phyloP scores from a whole-genome alignment of 2,329 filamentous ascomycete genomes.

The Colletotrichum shisoi region DNA sequence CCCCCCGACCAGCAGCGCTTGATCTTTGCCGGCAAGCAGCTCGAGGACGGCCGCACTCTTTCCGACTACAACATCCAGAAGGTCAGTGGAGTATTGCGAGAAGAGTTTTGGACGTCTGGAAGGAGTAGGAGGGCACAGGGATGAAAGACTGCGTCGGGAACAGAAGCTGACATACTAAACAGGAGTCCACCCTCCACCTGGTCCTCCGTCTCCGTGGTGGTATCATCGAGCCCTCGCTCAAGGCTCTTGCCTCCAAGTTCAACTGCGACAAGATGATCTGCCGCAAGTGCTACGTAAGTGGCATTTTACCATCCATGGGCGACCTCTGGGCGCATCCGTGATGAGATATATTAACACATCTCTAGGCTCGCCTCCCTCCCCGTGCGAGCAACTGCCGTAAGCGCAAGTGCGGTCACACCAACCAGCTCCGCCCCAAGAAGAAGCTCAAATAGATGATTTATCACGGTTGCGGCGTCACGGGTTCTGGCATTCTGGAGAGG shows the following conservation, averaged over 20 bases:
- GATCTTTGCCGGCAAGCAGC: slow-evolving; percentile 99
- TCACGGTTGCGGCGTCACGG: slow-evolving; percentile 57
- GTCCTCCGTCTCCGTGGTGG: slow-evolving; percentile 99
- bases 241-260: slow-evolving; percentile 98
- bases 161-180: slow-evolving; percentile 40
- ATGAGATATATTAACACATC: slow-evolving; percentile 4
- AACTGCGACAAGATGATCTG: slow-evolving; percentile 99
- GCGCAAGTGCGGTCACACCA: slow-evolving; percentile 99
- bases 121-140: not conserved
- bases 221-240: slow-evolving; percentile 98
- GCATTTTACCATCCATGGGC: not conserved
- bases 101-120: not conserved
- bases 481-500: slow-evolving; percentile 43
- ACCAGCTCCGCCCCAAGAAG: slow-evolving; percentile 99
- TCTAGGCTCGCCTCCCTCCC: slow-evolving; percentile 82
- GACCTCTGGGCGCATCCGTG: not conserved
- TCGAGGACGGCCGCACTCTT: slow-evolving; percentile 96
- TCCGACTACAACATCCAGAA: slow-evolving; percentile 99
- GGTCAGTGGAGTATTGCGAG: slow-evolving; percentile 63
- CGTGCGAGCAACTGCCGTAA: slow-evolving; percentile 99
- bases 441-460: slow-evolving; percentile 81
- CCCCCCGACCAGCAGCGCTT: slow-evolving; percentile 97
- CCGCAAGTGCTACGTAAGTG: slow-evolving; percentile 99
- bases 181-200: slow-evolving; percentile 98
- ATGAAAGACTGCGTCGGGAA: slow-evolving; percentile 5